A percentile compares a stretch with the other conserved stretches of the same genome.
These are phyloP conservation scores for Stemphylium lycopersici DNA, from an alignment of 2,329 filamentous ascomycete genomes.

Conservation along the genomic window DNA sequence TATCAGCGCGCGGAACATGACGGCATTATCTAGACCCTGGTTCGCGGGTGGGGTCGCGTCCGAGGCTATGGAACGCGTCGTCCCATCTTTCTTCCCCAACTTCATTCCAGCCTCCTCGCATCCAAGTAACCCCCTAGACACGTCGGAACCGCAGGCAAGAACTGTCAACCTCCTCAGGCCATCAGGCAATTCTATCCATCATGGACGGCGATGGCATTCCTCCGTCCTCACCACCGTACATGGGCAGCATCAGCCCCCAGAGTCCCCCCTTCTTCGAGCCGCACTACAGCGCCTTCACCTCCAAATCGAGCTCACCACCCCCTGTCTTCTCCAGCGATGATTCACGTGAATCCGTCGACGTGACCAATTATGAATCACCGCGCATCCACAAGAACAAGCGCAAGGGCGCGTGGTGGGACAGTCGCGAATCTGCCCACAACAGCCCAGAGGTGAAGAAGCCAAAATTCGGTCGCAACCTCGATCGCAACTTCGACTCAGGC, in stretches of 20 bases:
- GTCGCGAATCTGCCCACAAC: slow-evolving; percentile 19
- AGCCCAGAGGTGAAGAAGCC: slow-evolving; percentile 32
- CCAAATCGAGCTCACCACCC: slow-evolving; percentile 42
- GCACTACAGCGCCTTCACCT: slow-evolving; percentile 22
- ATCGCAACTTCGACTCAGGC: slow-evolving; percentile 43
- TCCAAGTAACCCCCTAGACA: background rate
- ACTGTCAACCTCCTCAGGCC: background rate
- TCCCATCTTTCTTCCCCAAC: slow-evolving; percentile 5
- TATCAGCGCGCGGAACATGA: slow-evolving; percentile 21
- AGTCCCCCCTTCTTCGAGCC: slow-evolving; percentile 37
- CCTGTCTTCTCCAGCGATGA: slow-evolving; percentile 45
- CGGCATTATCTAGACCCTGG: slow-evolving; percentile 23
- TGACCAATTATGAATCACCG: slow-evolving; percentile 41
- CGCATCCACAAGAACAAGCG: slow-evolving; percentile 43
- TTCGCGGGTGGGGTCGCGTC: slow-evolving; percentile 24
- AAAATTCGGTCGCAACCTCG: slow-evolving; percentile 38
- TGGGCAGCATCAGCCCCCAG: slow-evolving; percentile 25
- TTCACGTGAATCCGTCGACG: slow-evolving; percentile 35
- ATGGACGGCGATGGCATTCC: slow-evolving; percentile 35
- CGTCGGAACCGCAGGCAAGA: background rate
- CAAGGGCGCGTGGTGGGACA: slow-evolving; percentile 41
- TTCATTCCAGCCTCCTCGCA: slow-evolving; percentile 1
- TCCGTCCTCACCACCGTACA: slow-evolving; percentile 32
- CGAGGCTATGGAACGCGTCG: slow-evolving; percentile 17
- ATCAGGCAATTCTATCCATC: background rate